Evolutionary conservation across 2,329 filamentous ascomycete genomes (phyloP).

Genomic region (Nannizziopsis arthrosporioides): DNA sequence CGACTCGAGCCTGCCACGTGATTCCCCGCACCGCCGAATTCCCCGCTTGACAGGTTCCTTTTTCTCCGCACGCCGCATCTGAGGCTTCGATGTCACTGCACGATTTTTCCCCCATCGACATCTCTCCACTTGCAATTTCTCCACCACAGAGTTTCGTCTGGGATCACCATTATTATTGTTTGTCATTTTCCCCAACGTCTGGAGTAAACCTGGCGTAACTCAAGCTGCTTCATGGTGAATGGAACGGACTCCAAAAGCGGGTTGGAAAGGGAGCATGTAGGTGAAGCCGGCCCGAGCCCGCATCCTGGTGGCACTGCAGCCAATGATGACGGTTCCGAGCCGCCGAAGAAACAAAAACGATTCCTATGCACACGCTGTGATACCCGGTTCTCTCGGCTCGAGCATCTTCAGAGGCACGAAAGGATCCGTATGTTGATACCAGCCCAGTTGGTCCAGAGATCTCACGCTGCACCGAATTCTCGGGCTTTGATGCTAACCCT

Average conservation of each 20-base stretch:
- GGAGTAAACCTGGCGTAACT: too few relatives aligned
- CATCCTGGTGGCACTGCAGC: slow-evolving; percentile 4
- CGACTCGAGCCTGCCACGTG: too few relatives aligned
- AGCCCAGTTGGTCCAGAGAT: too few relatives aligned
- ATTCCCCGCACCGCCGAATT: too few relatives aligned
- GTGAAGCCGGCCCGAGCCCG: slow-evolving; percentile 2
- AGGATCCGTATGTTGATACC: slow-evolving; percentile 18
- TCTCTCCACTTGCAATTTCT: not conserved
- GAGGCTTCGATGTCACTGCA: too few relatives aligned
- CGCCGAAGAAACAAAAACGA: slow-evolving; percentile 9
- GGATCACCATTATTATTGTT: too few relatives aligned
- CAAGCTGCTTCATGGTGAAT: slow-evolving; percentile 4
- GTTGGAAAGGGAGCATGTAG: not conserved
- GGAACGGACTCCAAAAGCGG: not conserved
- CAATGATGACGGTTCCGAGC: not conserved
- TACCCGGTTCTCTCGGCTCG: slow-evolving; percentile 36
- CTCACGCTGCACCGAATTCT: too few relatives aligned
- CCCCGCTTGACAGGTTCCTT: too few relatives aligned
- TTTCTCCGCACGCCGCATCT: too few relatives aligned
- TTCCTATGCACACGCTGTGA: slow-evolving; percentile 35
- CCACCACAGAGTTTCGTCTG: not conserved
- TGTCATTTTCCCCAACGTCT: slow-evolving; percentile 1
- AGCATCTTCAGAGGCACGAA: slow-evolving; percentile 42
- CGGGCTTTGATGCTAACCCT: not conserved
- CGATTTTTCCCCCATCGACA: not conserved